Base-by-base conservation (phyloP, 495 filamentous ascomycete species). In the Pseudomonodictys pantanalensis region DNA sequence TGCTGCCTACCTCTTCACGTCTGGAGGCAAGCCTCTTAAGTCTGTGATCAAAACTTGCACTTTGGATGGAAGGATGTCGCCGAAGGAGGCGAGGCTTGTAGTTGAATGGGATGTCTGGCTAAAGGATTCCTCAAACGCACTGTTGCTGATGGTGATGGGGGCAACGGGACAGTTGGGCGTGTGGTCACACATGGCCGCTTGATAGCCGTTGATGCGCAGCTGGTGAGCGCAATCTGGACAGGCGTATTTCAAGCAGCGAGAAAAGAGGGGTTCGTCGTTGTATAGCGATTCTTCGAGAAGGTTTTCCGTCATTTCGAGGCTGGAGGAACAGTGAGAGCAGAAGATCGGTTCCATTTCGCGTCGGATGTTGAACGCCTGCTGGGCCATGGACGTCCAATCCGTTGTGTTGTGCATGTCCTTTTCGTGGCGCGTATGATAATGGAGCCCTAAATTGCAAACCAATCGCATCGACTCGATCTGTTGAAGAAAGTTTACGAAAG, bases 381-480 rank as follows among this genome's bases (percentile, higher is more conserved):
- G 55, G 5, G 45, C 55, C 3, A 12, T 26, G 2, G 18, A 32
- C 11, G 29, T 18, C 49, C 49, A 52, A 24, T 56, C 53, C 9
- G 45, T 5, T 33, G 53, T 17, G 7, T 5, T 26, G 2, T 55
- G 35, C 4, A 25, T 15, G 10, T 1, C 23, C 30, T 50, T 23
- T 4, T 39, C 30, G 20, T 38, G 17, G 2, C 17, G 11, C 10
- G 18, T 50, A 12, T 49, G 17, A 17, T 43, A 47, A 29, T 56
- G 53, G 20, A 56, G 28, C 4, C 58, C 58, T 1, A 62, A 18
- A 24, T 62, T 51, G 15, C 58, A 62, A n/a, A 62, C 28, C 26
- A 49, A n/a, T 24, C 58, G 51, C 28, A 62, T 38, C 7, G 38
- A 28, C 10, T 49, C 28, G 51, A 62, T 62, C 35, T 51, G 42